Conservation (phyloP, 768 basidiomycete species). For the Lentinus tigrinus region DNA sequence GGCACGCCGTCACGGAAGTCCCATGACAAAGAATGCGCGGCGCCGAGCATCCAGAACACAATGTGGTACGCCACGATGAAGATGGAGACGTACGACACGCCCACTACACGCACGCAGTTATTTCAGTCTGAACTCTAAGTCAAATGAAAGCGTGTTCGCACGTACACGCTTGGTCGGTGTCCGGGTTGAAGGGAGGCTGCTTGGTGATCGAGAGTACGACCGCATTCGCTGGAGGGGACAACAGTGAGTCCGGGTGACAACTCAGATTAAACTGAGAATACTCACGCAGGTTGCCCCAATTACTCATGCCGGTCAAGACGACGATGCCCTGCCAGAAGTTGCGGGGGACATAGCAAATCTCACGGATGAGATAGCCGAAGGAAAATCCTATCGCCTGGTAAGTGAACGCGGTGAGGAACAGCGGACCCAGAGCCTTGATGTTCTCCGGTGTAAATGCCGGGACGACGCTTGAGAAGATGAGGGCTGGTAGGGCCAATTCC, state of each 20-base stretch:
- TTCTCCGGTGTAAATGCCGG: slow-evolving; percentile 44
- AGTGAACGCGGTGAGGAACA: slow-evolving; percentile 40
- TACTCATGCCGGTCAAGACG: slow-evolving; percentile 38
- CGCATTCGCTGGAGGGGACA: slow-evolving; percentile 35
- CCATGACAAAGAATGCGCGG: slow-evolving; percentile 33
- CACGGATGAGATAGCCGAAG: slow-evolving; percentile 37
- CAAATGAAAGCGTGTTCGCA: not conserved
- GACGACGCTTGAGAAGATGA: slow-evolving; percentile 48
- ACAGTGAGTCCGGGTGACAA: not conserved
- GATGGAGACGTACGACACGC: slow-evolving; percentile 36
- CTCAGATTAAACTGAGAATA: not conserved
- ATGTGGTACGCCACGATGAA: slow-evolving; percentile 41
- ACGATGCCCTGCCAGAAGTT: slow-evolving; percentile 48
- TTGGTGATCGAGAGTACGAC: slow-evolving; percentile 43
- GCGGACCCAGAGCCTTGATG: slow-evolving; percentile 43
- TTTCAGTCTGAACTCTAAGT: too few relatives aligned
- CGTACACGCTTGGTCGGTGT: slow-evolving; percentile 38
- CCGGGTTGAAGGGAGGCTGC: slow-evolving; percentile 39
- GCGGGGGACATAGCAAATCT: slow-evolving; percentile 45
- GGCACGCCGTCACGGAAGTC: slow-evolving; percentile 32
- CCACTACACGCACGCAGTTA: too few relatives aligned
- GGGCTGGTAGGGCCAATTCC: slow-evolving; percentile 42
- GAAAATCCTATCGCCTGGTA: slow-evolving; percentile 35
- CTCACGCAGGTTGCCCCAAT: slow-evolving; percentile 47
- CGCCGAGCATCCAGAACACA: slow-evolving; percentile 37